Conservation (phyloP, 352 stramenopile species). For the Phytophthora kernoviae region DNA sequence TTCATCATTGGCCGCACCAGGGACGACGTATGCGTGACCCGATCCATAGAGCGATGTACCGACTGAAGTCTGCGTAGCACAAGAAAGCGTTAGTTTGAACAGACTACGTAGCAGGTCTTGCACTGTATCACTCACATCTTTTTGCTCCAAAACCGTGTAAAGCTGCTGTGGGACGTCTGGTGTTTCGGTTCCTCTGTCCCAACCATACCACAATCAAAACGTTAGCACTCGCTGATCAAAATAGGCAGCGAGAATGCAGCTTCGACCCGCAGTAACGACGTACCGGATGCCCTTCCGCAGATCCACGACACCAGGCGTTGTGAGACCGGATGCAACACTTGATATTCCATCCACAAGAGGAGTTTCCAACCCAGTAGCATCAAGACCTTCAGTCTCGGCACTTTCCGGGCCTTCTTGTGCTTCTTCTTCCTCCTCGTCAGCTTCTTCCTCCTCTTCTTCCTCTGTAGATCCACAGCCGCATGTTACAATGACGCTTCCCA, state of each 20-base stretch:
- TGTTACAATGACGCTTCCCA: slow-evolving; percentile 3
- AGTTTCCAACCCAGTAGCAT: slow-evolving; percentile 64
- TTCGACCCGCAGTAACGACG: slow-evolving; percentile 5
- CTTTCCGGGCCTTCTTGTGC: slow-evolving; percentile 37
- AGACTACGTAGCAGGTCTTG: not conserved
- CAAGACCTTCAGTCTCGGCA: slow-evolving; percentile 35
- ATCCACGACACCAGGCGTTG: slow-evolving; percentile 73
- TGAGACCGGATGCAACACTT: slow-evolving; percentile 72
- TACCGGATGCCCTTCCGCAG: slow-evolving; percentile 79
- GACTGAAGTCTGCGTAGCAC: slow-evolving; percentile 54
- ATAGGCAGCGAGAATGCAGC: too few relatives aligned
- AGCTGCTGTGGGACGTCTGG: slow-evolving; percentile 70
- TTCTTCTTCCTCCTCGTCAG: slow-evolving; percentile 59
- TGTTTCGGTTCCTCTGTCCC: slow-evolving; percentile 57
- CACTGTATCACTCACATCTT: slow-evolving; percentile 46
- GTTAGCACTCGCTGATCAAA: slow-evolving; percentile 6
- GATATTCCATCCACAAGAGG: slow-evolving; percentile 66
- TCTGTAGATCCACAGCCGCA: slow-evolving; percentile 14
- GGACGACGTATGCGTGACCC: slow-evolving; percentile 75
- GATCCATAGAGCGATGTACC: slow-evolving; percentile 79
- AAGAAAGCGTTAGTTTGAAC: slow-evolving; percentile 3
- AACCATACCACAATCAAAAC: slow-evolving; percentile 2
- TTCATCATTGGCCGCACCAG: slow-evolving; percentile 31
- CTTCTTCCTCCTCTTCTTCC: slow-evolving; percentile 47
- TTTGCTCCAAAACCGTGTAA: slow-evolving; percentile 81